Evolutionary conservation across 805 yeast genomes (phyloP).

Genomic region (Pichia membranifaciens): DNA sequence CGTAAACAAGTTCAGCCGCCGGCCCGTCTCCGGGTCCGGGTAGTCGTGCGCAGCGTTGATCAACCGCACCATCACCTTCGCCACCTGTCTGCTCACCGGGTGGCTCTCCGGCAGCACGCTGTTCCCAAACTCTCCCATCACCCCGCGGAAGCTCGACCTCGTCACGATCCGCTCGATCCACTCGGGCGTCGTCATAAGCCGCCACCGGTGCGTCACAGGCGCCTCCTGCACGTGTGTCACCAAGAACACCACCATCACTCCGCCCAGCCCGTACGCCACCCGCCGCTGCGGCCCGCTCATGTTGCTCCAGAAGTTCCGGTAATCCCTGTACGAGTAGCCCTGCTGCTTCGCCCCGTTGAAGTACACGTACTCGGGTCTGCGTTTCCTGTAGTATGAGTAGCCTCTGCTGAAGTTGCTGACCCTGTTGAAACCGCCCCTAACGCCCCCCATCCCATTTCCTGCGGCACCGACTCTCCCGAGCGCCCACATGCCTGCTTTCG

Average conservation of each 20-base stretch:
- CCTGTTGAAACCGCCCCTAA: too few species aligned
- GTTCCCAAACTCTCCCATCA: slow-evolving; percentile 47
- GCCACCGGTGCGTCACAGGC: slow-evolving; percentile 66
- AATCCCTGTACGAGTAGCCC: neutral
- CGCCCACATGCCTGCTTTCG: too few species aligned
- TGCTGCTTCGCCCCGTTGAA: slow-evolving; percentile 17
- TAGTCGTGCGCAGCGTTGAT: slow-evolving; percentile 49
- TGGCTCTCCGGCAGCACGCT: slow-evolving; percentile 56
- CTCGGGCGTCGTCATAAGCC: slow-evolving; percentile 68
- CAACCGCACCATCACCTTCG: slow-evolving; percentile 57
- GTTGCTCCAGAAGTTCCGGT: slow-evolving; percentile 7
- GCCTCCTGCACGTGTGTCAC: slow-evolving; percentile 65
- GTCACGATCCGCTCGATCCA: slow-evolving; percentile 62
- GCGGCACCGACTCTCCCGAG: too few species aligned
- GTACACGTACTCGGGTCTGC: slow-evolving; percentile 16
- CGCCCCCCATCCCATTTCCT: too few species aligned
- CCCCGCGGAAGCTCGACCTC: slow-evolving; percentile 53
- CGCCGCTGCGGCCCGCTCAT: slow-evolving; percentile 10
- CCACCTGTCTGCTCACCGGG: slow-evolving; percentile 53
- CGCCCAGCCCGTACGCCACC: slow-evolving; percentile 13
- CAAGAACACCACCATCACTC: slow-evolving; percentile 28
- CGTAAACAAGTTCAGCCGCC: slow-evolving; percentile 22
- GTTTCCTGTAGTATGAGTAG: slow-evolving; percentile 7
- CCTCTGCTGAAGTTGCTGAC: too few species aligned
- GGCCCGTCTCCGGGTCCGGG: slow-evolving; percentile 31